Percentiles rank a stretch among this genome's conserved stretches.
Evolutionary conservation across 257 asterid species (phyloP).

Genomic region (Jacaranda copaia): DNA sequence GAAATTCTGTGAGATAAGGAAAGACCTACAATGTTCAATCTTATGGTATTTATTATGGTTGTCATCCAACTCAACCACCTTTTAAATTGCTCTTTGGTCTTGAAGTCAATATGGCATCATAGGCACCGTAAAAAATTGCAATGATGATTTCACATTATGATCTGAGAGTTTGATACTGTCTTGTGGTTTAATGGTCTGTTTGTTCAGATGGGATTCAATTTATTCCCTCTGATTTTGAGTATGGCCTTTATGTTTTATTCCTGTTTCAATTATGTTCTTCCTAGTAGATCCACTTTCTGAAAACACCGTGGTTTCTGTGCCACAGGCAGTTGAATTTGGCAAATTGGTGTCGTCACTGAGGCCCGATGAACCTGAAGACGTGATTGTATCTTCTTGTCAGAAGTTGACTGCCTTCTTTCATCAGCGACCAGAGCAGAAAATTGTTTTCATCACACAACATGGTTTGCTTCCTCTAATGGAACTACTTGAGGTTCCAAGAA

Average conservation of each 20-base stretch:
- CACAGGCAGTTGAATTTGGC: slow-evolving; percentile 94
- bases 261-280: slow-evolving; percentile 21
- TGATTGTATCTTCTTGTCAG: slow-evolving; percentile 89
- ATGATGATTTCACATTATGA: slow-evolving; percentile 2
- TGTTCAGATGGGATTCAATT: slow-evolving; percentile 23
- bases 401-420: slow-evolving; percentile 81
- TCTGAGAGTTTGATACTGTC: slow-evolving; percentile 4
- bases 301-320: slow-evolving; percentile 34
- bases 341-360: slow-evolving; percentile 85
- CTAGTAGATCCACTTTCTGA: slow-evolving; percentile 11
- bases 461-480: slow-evolving; percentile 97
- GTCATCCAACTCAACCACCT: slow-evolving; percentile 23
- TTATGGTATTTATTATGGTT: slow-evolving; percentile 20
- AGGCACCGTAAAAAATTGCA: slow-evolving; percentile 4
- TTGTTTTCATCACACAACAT: slow-evolving; percentile 89
- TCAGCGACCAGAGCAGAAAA: slow-evolving; percentile 92
- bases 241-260: slow-evolving; percentile 19
- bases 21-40: slow-evolving; percentile 26
- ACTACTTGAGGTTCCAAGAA: slow-evolving; percentile 88
- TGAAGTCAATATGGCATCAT: slow-evolving; percentile 17
- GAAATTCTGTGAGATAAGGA: slow-evolving; percentile 12
- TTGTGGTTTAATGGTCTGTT: slow-evolving; percentile 33
- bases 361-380: slow-evolving; percentile 96
- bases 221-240: slow-evolving; percentile 5
- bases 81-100: slow-evolving; percentile 7